phyloP scores from a whole-genome alignment of 441 rosid genomes.

The Macaranga tanarius region DNA sequence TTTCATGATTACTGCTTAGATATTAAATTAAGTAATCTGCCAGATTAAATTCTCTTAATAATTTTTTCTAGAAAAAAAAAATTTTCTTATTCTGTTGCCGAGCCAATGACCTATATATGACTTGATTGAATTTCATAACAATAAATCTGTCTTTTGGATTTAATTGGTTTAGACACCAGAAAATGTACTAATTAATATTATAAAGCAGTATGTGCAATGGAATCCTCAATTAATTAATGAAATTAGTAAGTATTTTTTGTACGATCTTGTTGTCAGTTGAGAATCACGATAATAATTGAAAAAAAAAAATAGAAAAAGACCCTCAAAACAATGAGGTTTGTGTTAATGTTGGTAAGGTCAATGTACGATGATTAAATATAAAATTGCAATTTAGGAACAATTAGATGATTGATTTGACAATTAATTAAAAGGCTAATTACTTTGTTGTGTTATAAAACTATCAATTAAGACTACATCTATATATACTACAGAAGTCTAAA shows the following conservation, averaged over 20 bases:
- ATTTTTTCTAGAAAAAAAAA: too few relatives aligned
- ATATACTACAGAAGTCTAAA: neutral
- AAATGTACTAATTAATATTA: neutral
- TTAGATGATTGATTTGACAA: conserved; percentile 5
- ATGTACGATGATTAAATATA: conserved; percentile 17
- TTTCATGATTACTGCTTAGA: neutral
- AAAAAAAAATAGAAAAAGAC: neutral
- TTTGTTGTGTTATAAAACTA: neutral
- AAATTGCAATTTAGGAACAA: neutral
- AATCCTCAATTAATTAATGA: conserved; percentile 7
- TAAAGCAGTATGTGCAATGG: neutral
- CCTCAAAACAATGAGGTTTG: too few relatives aligned
- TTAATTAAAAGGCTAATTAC: neutral
- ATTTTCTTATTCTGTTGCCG: too few relatives aligned
- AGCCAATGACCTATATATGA: too few relatives aligned
- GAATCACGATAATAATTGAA: neutral
- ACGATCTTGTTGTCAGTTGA: neutral
- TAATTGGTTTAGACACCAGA: neutral
- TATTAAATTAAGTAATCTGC: neutral
- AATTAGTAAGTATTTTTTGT: too few relatives aligned
- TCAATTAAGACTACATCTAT: neutral
- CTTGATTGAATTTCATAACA: too few relatives aligned
- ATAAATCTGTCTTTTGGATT: too few relatives aligned
- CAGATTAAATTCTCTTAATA: neutral
- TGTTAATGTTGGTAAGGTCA: neutral